phyloP scores from a whole-genome alignment of 2,329 filamentous ascomycete species.

The Tolypocladium sp. region DNA sequence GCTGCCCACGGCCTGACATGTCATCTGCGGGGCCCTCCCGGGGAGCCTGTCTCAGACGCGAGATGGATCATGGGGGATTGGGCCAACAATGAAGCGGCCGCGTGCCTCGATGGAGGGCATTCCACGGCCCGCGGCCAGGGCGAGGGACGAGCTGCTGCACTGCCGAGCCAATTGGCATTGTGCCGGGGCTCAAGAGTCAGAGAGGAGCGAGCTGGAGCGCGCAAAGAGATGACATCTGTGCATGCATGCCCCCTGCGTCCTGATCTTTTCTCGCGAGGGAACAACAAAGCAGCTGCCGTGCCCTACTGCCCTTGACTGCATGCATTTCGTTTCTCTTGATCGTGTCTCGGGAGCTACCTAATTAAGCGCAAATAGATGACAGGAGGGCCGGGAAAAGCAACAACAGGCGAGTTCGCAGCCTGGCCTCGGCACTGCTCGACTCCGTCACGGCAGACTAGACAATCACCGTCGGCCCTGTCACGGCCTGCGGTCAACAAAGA shows the following conservation, averaged over 20 bases:
- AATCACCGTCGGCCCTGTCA: background rate
- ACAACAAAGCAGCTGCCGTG: background rate
- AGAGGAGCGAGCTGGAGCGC: background rate
- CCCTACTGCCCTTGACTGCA: background rate
- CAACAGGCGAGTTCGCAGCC: background rate
- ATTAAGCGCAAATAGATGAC: background rate
- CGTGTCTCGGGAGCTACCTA: background rate
- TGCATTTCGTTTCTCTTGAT: background rate
- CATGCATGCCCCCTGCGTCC: background rate
- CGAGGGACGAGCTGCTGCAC: background rate
- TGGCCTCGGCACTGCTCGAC: background rate
- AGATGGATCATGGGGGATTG: background rate
- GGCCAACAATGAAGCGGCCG: background rate
- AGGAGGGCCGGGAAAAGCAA: background rate
- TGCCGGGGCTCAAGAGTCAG: background rate
- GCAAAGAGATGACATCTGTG: slow-evolving; percentile 1
- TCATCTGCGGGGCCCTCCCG: background rate
- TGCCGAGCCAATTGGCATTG: background rate
- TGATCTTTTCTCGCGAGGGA: background rate
- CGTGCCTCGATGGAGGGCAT: background rate
- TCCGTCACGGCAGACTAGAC: background rate
- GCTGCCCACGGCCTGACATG: background rate
- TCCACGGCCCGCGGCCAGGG: background rate
- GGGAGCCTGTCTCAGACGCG: background rate
- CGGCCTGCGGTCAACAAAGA: background rate